Evolutionary conservation across 73 alveolate species (phyloP), one percentile per base, ranked within the genome.

Genomic region (Paramecium biaurelia): DNA sequence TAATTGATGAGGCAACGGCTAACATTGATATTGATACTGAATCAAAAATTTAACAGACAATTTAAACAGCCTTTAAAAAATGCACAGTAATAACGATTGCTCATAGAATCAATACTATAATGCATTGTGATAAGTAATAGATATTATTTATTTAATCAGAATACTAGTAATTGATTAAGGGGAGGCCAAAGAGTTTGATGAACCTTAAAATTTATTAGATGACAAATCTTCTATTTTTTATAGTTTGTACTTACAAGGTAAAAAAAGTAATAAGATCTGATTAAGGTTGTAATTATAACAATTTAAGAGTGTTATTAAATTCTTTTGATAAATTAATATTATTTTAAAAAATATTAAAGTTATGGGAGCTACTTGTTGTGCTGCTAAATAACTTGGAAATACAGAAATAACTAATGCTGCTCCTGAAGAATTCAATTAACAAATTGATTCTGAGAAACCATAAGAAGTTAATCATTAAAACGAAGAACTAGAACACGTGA

Each of bases 1-100:
- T 96, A 8, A 88, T 97, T 89, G 99, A 97, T 84, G 99, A 97
- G 93, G 99, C 99, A 1, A 97, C 99, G 12, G 98, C 99, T n/a
- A 96, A 94, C 59, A 93, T 97, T 11, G 99, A 97, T 85, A 74
- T 84, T 43, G 85, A 96, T 32, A 96, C 98, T 15, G 99, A 97
- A 58, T 93, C 92, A 85, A 87, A 82, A 84, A 94, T 97, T 42
- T 96, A 94, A 85, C 89, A 82, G 85, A 92, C 97, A 35, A 79
- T 96, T 23, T 42, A 76, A 67, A 82, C 95, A 56, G 67, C 85
- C 20, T 93, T 96, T 72, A 32, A 57, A 35, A 84, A 90, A 76
- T 93, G 96, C 15, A 95, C 98, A 35, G 92, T 95, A 63, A 88
- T 96, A 34, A 90, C 97, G 10, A 96, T 95, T 24, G 98, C 98